Base-by-base conservation (phyloP, 352 stramenopile species). In the Globisporangium apiculatum region DNA sequence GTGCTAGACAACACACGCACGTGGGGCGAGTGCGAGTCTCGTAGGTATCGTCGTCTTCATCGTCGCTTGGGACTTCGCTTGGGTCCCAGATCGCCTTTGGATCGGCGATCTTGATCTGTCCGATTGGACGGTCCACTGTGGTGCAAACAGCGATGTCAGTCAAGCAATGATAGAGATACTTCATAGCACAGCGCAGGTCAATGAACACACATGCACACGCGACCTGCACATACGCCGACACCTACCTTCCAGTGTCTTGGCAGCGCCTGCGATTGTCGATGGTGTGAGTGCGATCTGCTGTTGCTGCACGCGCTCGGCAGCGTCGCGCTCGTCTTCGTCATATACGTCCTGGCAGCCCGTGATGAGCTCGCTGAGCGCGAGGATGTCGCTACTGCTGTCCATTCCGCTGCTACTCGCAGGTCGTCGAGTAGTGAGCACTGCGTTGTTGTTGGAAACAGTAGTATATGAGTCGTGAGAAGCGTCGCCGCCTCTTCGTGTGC, bases 21-120 rank as follows among this genome's bases (percentile, higher is more conserved):
- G 57, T 68, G 8, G 82, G 82, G 0, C 82, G 72, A 11, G 54
- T 43, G 37, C 82, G 69, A 5, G 67, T 86, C 36, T 90, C 82
- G 48, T 71, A 85, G 8, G 54, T 45, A 42, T 84, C 73, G 57
- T 94, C 79, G 55, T 89, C 82, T 66, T 92, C 81, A 51, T 86
- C 81, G 59, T 89, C 83, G 47, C 79, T 90, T 5, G 71, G 75
- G 3, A 91, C 67, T 71, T 90, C 81, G 42, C 89, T 67, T 35
- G 74, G 68, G 14, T 74, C 66, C 83, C 83, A 92, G 65, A 92
- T 92, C 37, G 78, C 79, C 53, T 83, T 88, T 7, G 75, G 64
- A 46, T 91, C 78, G 11, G 68, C 67, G 7, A 61, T 54, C 40
- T 68, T 72, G 62, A 91, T 91, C 58, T 90, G 80, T 15, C 83